Percentiles rank a stretch among this genome's conserved stretches.
Evolutionary conservation across 768 basidiomycete species (phyloP).

Genomic region (Collybiopsis confluens): DNA sequence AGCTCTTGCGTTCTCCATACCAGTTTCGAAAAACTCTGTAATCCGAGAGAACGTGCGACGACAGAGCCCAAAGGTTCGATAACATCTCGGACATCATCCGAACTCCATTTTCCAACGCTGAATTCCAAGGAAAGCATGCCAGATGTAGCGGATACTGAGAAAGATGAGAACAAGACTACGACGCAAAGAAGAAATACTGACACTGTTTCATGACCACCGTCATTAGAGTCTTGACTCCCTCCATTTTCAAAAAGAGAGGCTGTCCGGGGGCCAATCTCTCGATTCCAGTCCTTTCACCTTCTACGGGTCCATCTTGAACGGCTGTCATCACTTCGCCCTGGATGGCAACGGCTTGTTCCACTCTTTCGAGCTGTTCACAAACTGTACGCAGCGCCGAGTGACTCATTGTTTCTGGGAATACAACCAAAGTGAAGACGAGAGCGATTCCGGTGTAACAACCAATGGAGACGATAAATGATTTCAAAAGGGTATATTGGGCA

Average conservation of each 20-base stretch:
- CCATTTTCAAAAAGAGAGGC: slow-evolving; percentile 15
- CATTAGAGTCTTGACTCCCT: slow-evolving; percentile 15
- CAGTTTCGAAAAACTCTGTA: slow-evolving; percentile 27
- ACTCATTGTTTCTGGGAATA: slow-evolving; percentile 52
- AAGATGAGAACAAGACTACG: background rate
- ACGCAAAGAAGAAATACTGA: slow-evolving; percentile 13
- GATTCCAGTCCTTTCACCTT: slow-evolving; percentile 12
- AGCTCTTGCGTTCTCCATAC: slow-evolving; percentile 14
- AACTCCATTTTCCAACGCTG: slow-evolving; percentile 41
- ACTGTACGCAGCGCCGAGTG: slow-evolving; percentile 30
- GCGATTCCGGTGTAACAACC: slow-evolving; percentile 46
- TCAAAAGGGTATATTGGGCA: slow-evolving; percentile 37
- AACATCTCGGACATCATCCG: slow-evolving; percentile 34
- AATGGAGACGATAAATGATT: slow-evolving; percentile 39
- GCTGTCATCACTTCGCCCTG: slow-evolving; percentile 23
- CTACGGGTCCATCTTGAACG: slow-evolving; percentile 13
- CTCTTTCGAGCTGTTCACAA: slow-evolving; percentile 24
- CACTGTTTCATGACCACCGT: slow-evolving; percentile 23
- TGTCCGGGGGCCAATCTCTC: slow-evolving; percentile 14
- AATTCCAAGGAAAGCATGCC: slow-evolving; percentile 38
- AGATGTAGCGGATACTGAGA: slow-evolving; percentile 27
- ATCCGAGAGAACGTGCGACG: slow-evolving; percentile 20
- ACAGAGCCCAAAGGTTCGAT: slow-evolving; percentile 29
- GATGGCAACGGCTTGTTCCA: slow-evolving; percentile 24
- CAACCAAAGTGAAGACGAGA: slow-evolving; percentile 35